Conservation (phyloP, 495 filamentous ascomycete species). For the Trichoderma parareesei region DNA sequence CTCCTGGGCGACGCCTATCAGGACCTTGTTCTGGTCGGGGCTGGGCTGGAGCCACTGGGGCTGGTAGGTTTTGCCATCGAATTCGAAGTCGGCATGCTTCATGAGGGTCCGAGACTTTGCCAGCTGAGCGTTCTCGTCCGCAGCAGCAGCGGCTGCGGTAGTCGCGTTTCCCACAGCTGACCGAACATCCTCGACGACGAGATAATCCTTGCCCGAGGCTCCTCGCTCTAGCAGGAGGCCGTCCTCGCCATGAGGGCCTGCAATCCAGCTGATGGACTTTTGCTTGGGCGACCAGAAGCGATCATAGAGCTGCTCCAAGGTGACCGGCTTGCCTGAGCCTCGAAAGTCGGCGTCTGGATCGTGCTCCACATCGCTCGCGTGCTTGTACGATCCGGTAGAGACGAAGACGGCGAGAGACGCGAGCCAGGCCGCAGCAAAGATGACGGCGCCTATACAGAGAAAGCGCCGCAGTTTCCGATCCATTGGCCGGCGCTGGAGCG, state of each 20-base stretch:
- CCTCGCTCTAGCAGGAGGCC: constrained; percentile 68
- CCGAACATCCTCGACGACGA: constrained; percentile 83
- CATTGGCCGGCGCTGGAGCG: constrained; percentile 31
- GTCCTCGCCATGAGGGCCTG: constrained; percentile 75
- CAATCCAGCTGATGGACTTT: constrained; percentile 82
- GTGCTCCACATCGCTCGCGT: constrained; percentile 51
- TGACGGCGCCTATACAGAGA: constrained; percentile 56
- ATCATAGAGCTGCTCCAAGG: constrained; percentile 66
- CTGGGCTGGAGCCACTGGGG: constrained; percentile 64
- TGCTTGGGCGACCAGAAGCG: constrained; percentile 61
- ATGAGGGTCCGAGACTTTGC: constrained; percentile 60
- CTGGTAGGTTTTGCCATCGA: constrained; percentile 40
- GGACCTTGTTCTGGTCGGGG: constrained; percentile 71
- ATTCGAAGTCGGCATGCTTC: constrained; percentile 54
- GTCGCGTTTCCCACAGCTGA: constrained; percentile 28
- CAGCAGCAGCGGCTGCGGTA: constrained; percentile 22
- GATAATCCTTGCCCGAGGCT: constrained; percentile 52
- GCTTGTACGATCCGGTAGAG: constrained; percentile 54
- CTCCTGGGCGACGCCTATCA: constrained; percentile 60
- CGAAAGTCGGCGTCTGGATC: constrained; percentile 59
- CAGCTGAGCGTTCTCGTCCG: constrained; percentile 25
- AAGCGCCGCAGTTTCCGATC: constrained; percentile 56
- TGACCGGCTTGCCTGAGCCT: constrained; percentile 69
- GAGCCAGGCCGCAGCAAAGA: constrained; percentile 72
- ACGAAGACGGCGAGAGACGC: constrained; percentile 71